Evolutionary conservation across 257 asterid species (phyloP).

Genomic region (Pogostemon cablin): DNA sequence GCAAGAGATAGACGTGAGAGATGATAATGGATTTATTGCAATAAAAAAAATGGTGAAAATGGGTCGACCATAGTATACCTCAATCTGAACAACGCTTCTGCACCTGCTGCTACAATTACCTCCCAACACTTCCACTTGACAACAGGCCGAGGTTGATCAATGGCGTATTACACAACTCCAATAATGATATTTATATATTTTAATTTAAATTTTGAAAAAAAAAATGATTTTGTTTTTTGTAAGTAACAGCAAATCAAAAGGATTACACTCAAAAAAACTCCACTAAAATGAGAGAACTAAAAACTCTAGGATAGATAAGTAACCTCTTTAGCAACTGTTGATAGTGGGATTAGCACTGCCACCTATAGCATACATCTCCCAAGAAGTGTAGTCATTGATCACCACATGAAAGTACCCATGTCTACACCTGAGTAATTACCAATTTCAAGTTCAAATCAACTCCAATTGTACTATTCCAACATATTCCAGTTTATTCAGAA

Average conservation of each 20-base stretch:
- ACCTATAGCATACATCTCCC: conserved; percentile 97
- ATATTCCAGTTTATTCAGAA: too few relatives aligned
- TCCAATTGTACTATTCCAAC: background rate
- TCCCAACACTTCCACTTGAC: conserved; percentile 35
- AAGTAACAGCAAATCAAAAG: too few relatives aligned
- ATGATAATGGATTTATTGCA: conserved; percentile 27
- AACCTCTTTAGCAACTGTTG: conserved; percentile 92
- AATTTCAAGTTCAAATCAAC: background rate
- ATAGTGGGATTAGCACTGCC: conserved; percentile 97
- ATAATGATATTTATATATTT: background rate
- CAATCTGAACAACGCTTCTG: background rate
- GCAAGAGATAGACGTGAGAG: background rate
- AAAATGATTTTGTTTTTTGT: background rate
- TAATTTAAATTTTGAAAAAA: background rate
- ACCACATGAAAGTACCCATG: conserved; percentile 94
- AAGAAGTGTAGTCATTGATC: conserved; percentile 88
- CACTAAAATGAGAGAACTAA: too few relatives aligned
- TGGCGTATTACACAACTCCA: conserved; percentile 12
- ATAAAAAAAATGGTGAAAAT: conserved; percentile 8
- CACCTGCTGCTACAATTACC: background rate
- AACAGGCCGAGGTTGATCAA: conserved; percentile 56
- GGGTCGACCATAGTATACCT: background rate
- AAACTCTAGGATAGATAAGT: background rate
- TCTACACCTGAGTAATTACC: conserved; percentile 63
- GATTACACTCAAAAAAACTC: too few relatives aligned